These are phyloP conservation scores for Fusarium lateritium DNA, from an alignment of 2,329 filamentous ascomycete genomes.

Conservation along the genomic window DNA sequence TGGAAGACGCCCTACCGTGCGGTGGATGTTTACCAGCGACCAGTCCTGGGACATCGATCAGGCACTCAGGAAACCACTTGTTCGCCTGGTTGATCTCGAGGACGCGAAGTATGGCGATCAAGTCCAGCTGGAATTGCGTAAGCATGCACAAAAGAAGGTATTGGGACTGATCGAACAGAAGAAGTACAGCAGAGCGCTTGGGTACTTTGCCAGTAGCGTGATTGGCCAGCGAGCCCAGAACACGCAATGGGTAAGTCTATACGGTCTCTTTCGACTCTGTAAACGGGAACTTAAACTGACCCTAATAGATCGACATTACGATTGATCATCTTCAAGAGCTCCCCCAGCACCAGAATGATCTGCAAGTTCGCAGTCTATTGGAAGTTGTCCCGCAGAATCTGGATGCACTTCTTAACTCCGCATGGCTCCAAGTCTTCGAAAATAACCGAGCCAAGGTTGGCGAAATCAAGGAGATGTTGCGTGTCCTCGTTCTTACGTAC, in stretches of 20 bases:
- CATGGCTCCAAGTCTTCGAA: slow-evolving; percentile 57
- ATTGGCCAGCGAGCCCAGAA: slow-evolving; percentile 60
- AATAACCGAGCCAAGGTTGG: slow-evolving; percentile 52
- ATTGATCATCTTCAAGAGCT: slow-evolving; percentile 59
- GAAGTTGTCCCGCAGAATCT: slow-evolving; percentile 59
- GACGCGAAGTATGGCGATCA: slow-evolving; percentile 39
- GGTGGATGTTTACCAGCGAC: slow-evolving; percentile 60
- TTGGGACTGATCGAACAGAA: slow-evolving; percentile 53
- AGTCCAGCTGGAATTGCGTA: slow-evolving; percentile 38
- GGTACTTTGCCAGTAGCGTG: slow-evolving; percentile 60
- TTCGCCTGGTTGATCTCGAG: slow-evolving; percentile 39
- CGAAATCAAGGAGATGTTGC: slow-evolving; percentile 60
- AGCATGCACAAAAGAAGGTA: slow-evolving; percentile 55
- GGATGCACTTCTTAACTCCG: slow-evolving; percentile 54
- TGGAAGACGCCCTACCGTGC: slow-evolving; percentile 30
- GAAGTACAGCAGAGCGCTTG: slow-evolving; percentile 59
- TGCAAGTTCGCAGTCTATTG: slow-evolving; percentile 56
- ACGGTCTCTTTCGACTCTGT: no score
- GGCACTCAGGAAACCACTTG: slow-evolving; percentile 7
- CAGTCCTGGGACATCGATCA: slow-evolving; percentile 25
- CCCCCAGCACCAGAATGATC: slow-evolving; percentile 55
- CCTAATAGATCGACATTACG: slow-evolving; percentile 57
- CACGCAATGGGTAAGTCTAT: slow-evolving; percentile 52
- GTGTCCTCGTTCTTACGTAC: slow-evolving; percentile 58
- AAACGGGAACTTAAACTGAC: no score